These are phyloP conservation scores for Discostella pseudostelligera DNA, from an alignment of 108 stramenopile species.

Conservation along the genomic window DNA sequence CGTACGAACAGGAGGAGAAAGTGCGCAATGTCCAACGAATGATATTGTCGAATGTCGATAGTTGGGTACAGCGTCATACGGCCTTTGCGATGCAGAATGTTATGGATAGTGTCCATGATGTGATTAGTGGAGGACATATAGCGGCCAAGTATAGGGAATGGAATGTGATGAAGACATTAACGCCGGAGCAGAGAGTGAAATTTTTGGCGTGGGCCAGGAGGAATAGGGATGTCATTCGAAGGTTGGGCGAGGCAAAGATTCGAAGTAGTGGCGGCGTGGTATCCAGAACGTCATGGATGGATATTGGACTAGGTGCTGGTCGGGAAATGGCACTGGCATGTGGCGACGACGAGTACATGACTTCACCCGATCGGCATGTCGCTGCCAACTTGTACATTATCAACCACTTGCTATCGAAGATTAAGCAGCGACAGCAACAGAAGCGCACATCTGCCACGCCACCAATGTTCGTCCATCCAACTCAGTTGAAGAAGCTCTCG, in stretches of 20 bases:
- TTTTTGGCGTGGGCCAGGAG: constrained; percentile 66
- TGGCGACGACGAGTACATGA: constrained; percentile 38
- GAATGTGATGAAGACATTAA: constrained; percentile 43
- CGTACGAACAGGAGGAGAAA: constrained; percentile 91
- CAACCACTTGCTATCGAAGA: constrained; percentile 61
- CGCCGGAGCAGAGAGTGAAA: constrained; percentile 60
- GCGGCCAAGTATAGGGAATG: constrained; percentile 48
- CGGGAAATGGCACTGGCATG: background rate
- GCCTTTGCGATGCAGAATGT: constrained; percentile 59
- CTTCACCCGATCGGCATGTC: constrained; percentile 56
- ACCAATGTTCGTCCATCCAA: constrained; percentile 38
- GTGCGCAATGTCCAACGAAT: constrained; percentile 68
- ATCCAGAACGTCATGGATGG: background rate
- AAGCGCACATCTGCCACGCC: constrained; percentile 10
- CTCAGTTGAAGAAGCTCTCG: constrained; percentile 59
- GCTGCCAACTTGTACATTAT: constrained; percentile 86
- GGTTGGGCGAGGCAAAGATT: constrained; percentile 14
- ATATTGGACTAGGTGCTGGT: background rate
- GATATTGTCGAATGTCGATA: constrained; percentile 45
- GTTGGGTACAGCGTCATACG: constrained; percentile 83
- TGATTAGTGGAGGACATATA: constrained; percentile 49
- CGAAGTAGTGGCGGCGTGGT: constrained; percentile 2
- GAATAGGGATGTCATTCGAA: constrained; percentile 43
- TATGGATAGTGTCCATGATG: constrained; percentile 61
- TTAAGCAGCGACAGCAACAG: constrained; percentile 26